Percentiles rank a stretch among this genome's conserved stretches.
Conservation (phyloP, 805 yeast genomes). For the Candida dendrica region DNA sequence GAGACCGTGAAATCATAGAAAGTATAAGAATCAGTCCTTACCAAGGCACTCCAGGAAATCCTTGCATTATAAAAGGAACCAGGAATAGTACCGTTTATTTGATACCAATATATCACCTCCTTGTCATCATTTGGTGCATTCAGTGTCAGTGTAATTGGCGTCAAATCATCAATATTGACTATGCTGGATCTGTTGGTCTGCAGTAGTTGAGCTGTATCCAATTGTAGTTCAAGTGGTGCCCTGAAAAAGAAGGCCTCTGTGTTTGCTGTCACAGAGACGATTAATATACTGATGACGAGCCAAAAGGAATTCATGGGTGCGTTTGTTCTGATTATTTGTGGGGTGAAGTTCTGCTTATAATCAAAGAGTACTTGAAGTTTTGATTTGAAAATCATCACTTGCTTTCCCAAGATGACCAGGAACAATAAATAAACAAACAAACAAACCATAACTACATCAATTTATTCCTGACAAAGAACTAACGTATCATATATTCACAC, state of each 20-base stretch:
- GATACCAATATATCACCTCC: not conserved
- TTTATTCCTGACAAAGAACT: no score
- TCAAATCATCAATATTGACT: constrained; percentile 2
- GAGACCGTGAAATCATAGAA: not conserved
- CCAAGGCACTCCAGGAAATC: constrained; percentile 18
- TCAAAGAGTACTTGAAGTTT: no score
- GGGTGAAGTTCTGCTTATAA: no score
- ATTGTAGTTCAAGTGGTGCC: not conserved
- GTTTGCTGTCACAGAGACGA: constrained; percentile 5
- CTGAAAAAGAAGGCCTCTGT: constrained; percentile 16
- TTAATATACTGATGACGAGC: not conserved
- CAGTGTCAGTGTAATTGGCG: constrained; percentile 1
- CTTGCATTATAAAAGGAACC: constrained; percentile 8
- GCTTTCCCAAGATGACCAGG: no score
- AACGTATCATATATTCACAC: no score
- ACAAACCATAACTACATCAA: no score
- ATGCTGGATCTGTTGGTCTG: not conserved
- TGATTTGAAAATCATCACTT: no score
- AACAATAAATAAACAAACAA: no score
- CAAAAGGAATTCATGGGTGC: not conserved
- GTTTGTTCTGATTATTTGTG: no score
- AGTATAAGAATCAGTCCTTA: not conserved
- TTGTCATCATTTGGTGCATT: constrained; percentile 4
- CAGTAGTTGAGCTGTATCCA: not conserved
- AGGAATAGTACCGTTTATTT: constrained; percentile 3